Conservation (phyloP, 169 alveolate genomes). For the Blepharisma undulans region DNA sequence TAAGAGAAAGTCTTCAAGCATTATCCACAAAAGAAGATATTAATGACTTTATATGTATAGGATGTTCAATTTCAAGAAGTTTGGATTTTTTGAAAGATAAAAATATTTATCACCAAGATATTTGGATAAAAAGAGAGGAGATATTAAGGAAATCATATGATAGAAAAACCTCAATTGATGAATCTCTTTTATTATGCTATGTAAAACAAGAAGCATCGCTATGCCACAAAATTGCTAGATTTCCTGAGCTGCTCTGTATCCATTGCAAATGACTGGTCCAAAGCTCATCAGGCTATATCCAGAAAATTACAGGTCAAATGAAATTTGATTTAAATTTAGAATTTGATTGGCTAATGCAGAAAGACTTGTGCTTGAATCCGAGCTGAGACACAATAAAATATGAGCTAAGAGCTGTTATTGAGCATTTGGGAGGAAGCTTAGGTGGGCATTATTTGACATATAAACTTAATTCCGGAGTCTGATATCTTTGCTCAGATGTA, state of each 20-base stretch:
- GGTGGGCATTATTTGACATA: slow-evolving; percentile 41
- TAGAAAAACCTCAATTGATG: not conserved
- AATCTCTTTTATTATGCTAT: not conserved
- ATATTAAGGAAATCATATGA: not conserved
- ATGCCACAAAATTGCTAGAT: not conserved
- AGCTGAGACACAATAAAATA: not conserved
- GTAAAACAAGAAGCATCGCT: not conserved
- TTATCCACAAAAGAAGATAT: not conserved
- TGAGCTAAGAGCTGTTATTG: slow-evolving; percentile 31
- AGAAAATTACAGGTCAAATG: not conserved
- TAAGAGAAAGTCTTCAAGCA: not conserved
- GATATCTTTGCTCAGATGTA: slow-evolving; percentile 28
- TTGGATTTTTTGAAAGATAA: not conserved
- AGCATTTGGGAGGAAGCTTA: slow-evolving; percentile 29
- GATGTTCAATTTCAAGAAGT: slow-evolving; percentile 13
- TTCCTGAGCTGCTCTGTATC: slow-evolving; percentile 19
- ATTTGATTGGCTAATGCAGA: not conserved
- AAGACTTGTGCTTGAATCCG: not conserved
- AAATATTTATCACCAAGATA: not conserved
- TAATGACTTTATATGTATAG: not conserved
- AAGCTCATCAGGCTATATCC: not conserved
- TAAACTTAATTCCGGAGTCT: not conserved
- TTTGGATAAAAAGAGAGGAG: not conserved
- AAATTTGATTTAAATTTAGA: not conserved
- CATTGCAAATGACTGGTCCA: slow-evolving; percentile 22